These are phyloP conservation scores for Tricholoma hemisulphureum DNA, from an alignment of 768 basidiomycete genomes.

Conservation along the genomic window DNA sequence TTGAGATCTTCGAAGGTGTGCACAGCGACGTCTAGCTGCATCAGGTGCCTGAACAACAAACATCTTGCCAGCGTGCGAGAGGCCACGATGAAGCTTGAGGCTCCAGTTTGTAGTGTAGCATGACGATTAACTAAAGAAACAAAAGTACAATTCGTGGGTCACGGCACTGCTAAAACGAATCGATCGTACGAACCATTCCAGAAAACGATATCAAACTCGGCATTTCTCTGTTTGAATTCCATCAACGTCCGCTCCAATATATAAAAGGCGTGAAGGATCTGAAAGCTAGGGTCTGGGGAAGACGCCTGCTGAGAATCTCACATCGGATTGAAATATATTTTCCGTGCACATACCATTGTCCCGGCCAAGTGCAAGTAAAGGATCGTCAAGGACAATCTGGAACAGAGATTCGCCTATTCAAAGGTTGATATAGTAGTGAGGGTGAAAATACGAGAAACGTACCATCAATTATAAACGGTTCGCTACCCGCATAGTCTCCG, in stretches of 20 bases:
- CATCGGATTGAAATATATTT: not conserved
- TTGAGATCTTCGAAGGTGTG: slow-evolving; percentile 43
- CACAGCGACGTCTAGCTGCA: slow-evolving; percentile 39
- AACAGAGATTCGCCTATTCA: slow-evolving; percentile 62
- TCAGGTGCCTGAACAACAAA: slow-evolving; percentile 51
- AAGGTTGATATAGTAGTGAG: slow-evolving; percentile 2
- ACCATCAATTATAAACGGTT: slow-evolving; percentile 69
- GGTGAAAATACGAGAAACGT: slow-evolving; percentile 5
- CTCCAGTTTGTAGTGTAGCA: slow-evolving; percentile 39
- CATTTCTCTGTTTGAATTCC: slow-evolving; percentile 48
- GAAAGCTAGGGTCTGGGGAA: slow-evolving; percentile 50
- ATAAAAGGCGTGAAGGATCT: slow-evolving; percentile 60
- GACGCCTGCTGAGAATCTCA: not conserved
- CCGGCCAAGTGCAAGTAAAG: slow-evolving; percentile 56
- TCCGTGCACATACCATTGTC: slow-evolving; percentile 34
- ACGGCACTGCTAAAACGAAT: not conserved
- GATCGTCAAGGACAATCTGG: slow-evolving; percentile 57
- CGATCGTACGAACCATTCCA: slow-evolving; percentile 44
- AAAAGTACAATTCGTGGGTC: not conserved
- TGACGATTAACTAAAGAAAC: slow-evolving; percentile 46
- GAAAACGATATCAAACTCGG: slow-evolving; percentile 63
- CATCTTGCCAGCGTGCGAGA: slow-evolving; percentile 53
- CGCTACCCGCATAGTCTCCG: slow-evolving; percentile 68
- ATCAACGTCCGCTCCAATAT: slow-evolving; percentile 51
- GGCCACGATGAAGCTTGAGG: slow-evolving; percentile 32